phyloP scores from a whole-genome alignment of 768 basidiomycete genomes.

The Flagelloscypha sp. region DNA sequence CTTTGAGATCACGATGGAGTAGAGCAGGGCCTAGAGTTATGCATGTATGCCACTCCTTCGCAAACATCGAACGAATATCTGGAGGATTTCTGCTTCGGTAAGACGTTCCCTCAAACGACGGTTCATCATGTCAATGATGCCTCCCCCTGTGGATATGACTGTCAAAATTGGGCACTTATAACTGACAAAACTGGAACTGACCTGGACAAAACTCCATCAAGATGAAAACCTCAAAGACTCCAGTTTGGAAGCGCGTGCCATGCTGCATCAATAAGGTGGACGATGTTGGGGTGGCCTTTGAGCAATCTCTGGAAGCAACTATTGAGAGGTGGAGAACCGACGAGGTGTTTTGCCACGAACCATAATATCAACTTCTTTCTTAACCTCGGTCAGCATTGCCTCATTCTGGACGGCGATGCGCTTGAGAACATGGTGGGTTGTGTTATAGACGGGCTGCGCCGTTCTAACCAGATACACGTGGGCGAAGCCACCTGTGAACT shows the following conservation, averaged over 20 bases:
- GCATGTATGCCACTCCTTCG: slow-evolving; percentile 96
- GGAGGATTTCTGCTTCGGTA: slow-evolving; percentile 92
- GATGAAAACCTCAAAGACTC: slow-evolving; percentile 92
- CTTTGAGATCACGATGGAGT: slow-evolving; percentile 95
- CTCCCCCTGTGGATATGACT: slow-evolving; percentile 58
- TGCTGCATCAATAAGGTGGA: slow-evolving; percentile 91
- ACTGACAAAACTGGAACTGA: slow-evolving; percentile 21
- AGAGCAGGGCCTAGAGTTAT: slow-evolving; percentile 84
- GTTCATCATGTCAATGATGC: slow-evolving; percentile 99
- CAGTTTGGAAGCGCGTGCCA: slow-evolving; percentile 79
- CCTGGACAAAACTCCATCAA: slow-evolving; percentile 98
- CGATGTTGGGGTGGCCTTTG: slow-evolving; percentile 90
- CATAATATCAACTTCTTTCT: slow-evolving; percentile 99
- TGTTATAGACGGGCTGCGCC: slow-evolving; percentile 77
- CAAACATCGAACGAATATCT: slow-evolving; percentile 97
- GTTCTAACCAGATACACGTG: slow-evolving; percentile 95
- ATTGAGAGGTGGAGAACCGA: slow-evolving; percentile 5
- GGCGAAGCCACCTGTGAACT: slow-evolving; percentile 80
- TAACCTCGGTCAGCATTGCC: slow-evolving; percentile 83
- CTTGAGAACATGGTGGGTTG: slow-evolving; percentile 94
- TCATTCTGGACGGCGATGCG: slow-evolving; percentile 90
- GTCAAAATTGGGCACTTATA: slow-evolving; percentile 1
- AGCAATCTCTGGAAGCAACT: slow-evolving; percentile 61
- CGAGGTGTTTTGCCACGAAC: slow-evolving; percentile 42
- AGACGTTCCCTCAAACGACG: slow-evolving; percentile 88